Percentiles rank a stretch among this genome's conserved stretches.
These are phyloP conservation scores for Microdochium paspali DNA, from an alignment of 2,329 filamentous ascomycete species.

Conservation along the genomic window DNA sequence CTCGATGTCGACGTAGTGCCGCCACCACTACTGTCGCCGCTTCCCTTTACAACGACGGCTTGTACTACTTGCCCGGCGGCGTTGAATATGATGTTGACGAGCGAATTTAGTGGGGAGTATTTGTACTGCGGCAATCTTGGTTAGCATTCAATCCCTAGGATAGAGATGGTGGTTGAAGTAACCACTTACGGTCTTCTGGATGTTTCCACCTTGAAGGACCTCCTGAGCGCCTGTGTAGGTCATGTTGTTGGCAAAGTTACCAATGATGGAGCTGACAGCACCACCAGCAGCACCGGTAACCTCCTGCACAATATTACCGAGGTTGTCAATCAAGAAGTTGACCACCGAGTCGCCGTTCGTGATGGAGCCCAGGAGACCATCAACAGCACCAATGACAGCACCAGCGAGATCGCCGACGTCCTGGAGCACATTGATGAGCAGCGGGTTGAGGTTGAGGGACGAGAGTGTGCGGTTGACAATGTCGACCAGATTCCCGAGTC, in stretches of 20 bases:
- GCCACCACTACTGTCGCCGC: slow-evolving; percentile 4
- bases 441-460: slow-evolving; percentile 49
- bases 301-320: slow-evolving; percentile 54
- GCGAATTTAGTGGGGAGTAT: slow-evolving; percentile 32
- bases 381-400: slow-evolving; percentile 45
- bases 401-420: slow-evolving; percentile 42
- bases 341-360: slow-evolving; percentile 44
- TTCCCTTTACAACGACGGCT: slow-evolving; percentile 20
- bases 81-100: slow-evolving; percentile 42
- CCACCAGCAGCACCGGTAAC: slow-evolving; percentile 35
- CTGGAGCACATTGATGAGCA: slow-evolving; percentile 46
- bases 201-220: slow-evolving; percentile 18
- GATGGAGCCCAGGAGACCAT: slow-evolving; percentile 48
- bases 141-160: background rate
- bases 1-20: background rate
- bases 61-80: slow-evolving; percentile 38
- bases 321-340: slow-evolving; percentile 49
- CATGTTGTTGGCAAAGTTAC: slow-evolving; percentile 50
- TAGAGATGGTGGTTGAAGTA: background rate
- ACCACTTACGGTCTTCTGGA: slow-evolving; percentile 29
- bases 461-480: slow-evolving; percentile 53
- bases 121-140: slow-evolving; percentile 17
- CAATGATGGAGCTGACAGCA: slow-evolving; percentile 41
- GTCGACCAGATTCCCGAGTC: slow-evolving; percentile 48
- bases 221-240: slow-evolving; percentile 31